Evolutionary conservation across 805 yeast genomes (phyloP).

Genomic region (Nakazawaea anatomiae): DNA sequence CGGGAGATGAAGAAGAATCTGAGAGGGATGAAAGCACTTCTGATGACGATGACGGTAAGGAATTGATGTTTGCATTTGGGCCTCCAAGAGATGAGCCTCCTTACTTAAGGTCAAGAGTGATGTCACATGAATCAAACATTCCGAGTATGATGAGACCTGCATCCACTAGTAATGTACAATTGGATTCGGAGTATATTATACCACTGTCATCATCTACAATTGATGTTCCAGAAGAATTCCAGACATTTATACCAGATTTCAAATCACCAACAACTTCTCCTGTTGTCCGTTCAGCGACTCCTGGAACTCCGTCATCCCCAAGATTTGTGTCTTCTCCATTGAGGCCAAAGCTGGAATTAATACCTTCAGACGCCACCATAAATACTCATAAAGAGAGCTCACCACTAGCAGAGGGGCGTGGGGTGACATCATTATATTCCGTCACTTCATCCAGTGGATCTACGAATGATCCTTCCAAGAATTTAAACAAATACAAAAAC

Average conservation of each 20-base stretch:
- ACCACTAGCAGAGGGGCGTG: slow-evolving; percentile 29
- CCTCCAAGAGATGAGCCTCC: slow-evolving; percentile 35
- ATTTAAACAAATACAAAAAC: slow-evolving; percentile 28
- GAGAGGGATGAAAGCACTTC: slow-evolving; percentile 15
- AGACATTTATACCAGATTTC: slow-evolving; percentile 21
- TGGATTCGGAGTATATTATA: slow-evolving; percentile 13
- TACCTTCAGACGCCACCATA: background rate
- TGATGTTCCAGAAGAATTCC: slow-evolving; percentile 35
- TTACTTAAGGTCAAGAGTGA: slow-evolving; percentile 29
- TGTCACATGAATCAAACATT: slow-evolving; percentile 36
- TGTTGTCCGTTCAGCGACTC: slow-evolving; percentile 16
- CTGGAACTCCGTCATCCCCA: slow-evolving; percentile 26
- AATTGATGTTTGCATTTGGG: slow-evolving; percentile 37
- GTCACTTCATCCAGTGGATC: slow-evolving; percentile 20
- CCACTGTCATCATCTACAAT: slow-evolving; percentile 29
- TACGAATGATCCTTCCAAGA: background rate
- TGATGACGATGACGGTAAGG: slow-evolving; percentile 34
- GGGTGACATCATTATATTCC: slow-evolving; percentile 24
- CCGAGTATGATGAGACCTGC: slow-evolving; percentile 18
- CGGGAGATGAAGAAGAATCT: slow-evolving; percentile 11
- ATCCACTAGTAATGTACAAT: slow-evolving; percentile 1
- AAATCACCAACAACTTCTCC: background rate
- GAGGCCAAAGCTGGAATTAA: background rate
- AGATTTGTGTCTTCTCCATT: slow-evolving; percentile 8
- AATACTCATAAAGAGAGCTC: slow-evolving; percentile 21